Evolutionary conservation across 805 yeast species (phyloP), one percentile per base, ranked within the genome.

Genomic region (Clavispora vitiphila): DNA sequence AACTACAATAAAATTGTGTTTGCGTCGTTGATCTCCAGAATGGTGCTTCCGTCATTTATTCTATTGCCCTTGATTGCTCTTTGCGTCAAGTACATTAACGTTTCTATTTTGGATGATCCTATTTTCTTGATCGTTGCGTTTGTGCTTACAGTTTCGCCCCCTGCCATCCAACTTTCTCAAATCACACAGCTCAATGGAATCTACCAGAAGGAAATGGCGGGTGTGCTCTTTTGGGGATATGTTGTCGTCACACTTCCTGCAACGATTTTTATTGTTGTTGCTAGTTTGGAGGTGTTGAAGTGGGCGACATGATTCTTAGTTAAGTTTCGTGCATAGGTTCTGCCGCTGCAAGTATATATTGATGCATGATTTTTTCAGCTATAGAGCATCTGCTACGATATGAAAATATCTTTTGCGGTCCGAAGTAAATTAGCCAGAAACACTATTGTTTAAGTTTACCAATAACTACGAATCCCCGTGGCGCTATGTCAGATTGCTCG

Each of bases 81-180:
- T 2, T 67, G 77, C 42, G 90, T 82, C 36, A 83, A 80, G 60
- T 78, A 73, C 54, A 64, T 84, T 47, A 75, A 76, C 24, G 72
- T 80, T 15, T 80, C 88, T 39, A 83, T 85, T 26, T 66, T 85
- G 59, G 88, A 82, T 57, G 95, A 85, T 59, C 95, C 95, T 27
- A 85, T 85, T 32, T 85, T 85, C 54, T 66, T 85, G 53, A 78
- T 85, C 46, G 90, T 86, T 34, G 80, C 87, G 9, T 85, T 85
- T 55, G 71, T 85, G 23, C 71, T 85, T 47, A 84, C 90, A 1
- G 77, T 83, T 3, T 77, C 89, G 1, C 93, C 95, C 3, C 93
- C 95, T 2, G 93, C 91, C 4, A 84, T 85, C 50, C 95, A 85
- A 61, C 67, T 85, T 42, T 81, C 89, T 19, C 95, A 85, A 57